Evolutionary conservation across 2,329 filamentous ascomycete species (phyloP), one percentile per base, ranked within the genome.

Genomic region (Aureobasidium sp.): DNA sequence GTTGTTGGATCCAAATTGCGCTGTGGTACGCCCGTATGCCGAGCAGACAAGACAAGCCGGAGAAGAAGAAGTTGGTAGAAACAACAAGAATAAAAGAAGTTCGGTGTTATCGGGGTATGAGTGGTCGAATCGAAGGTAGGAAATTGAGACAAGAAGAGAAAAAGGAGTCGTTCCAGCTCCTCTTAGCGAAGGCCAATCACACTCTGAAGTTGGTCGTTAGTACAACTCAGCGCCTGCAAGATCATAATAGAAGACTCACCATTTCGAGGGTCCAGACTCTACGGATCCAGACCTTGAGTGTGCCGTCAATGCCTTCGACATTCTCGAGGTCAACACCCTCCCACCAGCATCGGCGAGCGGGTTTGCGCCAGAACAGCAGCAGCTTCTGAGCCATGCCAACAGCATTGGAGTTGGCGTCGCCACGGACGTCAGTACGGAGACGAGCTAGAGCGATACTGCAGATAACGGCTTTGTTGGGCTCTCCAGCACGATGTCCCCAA

Each of bases 301-400:
- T 90, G 58, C 92, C 93, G 57, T 96, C 86, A 8, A 97, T 88
- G 15, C 94, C 94, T 56, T 95, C 91, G 14, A 99, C 89, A 67
- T 90, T 82, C 20, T 94, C 85, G 48, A 99, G 81, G 74, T 97
- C 92, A 41, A 99, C 89, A 27, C 94, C 94, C 75, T 99, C 94
- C 94, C 94, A 99, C 94, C 94, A 99, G 80, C 94, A 99, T 74
- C 94, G 84, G 64, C 94, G 82, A 15, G 94, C 94, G 17, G 94
- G 94, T 77, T 99, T 99, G 67, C 94, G 85, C 94, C 94, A 99
- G 80, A 99, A 99, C 3, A 99, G 82, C 15, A 99, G 82, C 51
- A 99, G 83, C 78, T 99, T 99, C 76, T 99, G 94, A 14, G 94
- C 94, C 94, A 99, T 99, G 58, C 93, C 93, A 20, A 97, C 91